These are phyloP conservation scores for Colletotrichum musae DNA, from an alignment of 2,329 filamentous ascomycete genomes.

Conservation along the genomic window DNA sequence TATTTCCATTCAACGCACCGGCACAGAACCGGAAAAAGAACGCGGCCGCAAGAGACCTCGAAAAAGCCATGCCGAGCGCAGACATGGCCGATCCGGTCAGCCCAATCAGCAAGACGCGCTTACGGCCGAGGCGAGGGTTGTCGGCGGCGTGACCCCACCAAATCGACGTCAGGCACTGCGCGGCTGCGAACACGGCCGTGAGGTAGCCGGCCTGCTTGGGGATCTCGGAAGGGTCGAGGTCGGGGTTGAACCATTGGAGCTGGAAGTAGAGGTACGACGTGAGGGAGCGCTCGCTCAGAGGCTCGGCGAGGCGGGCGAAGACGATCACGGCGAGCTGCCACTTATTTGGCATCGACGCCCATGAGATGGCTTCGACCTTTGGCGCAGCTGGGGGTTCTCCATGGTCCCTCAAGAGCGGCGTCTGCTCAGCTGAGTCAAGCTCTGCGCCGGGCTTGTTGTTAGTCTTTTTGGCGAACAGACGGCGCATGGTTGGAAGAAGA, in stretches of 20 bases:
- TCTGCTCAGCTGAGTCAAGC: background rate
- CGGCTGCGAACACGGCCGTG: conserved; percentile 43
- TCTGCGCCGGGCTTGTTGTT: background rate
- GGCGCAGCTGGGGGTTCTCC: background rate
- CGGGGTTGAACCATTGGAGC: conserved; percentile 39
- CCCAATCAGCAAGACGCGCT: conserved; percentile 42
- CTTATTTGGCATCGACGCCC: conserved; percentile 45
- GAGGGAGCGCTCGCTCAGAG: conserved; percentile 46
- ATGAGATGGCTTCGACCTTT: conserved; percentile 13
- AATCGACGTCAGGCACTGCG: conserved; percentile 43
- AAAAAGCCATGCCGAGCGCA: conserved; percentile 80
- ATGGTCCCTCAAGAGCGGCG: background rate
- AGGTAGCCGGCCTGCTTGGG: conserved; percentile 43
- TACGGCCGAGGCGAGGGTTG: conserved; percentile 40
- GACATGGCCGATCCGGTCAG: conserved; percentile 68
- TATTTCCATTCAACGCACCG: conserved; percentile 43
- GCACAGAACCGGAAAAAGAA: conserved; percentile 43
- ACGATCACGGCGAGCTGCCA: conserved; percentile 47
- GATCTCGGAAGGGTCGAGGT: conserved; percentile 35
- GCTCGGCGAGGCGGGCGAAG: conserved; percentile 47
- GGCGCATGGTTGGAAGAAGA: background rate
- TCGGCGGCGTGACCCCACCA: conserved; percentile 43
- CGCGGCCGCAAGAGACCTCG: conserved; percentile 66
- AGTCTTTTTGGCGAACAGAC: background rate
- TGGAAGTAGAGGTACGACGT: conserved; percentile 45